Evolutionary conservation across 75 land plant species (phyloP).

Genomic region (Ceratopteris richardii): DNA sequence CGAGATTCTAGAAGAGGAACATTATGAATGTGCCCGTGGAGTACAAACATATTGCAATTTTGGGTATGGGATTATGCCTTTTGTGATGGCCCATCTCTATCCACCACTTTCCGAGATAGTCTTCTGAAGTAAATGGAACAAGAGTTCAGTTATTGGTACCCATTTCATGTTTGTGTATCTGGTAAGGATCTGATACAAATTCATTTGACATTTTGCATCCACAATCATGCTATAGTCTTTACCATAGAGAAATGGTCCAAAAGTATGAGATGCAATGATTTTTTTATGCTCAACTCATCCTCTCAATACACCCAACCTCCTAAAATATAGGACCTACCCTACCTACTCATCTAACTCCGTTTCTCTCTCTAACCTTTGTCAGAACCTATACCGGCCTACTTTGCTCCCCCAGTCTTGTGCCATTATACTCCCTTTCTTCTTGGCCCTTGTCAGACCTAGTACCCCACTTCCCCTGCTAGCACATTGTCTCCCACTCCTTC

Average conservation of each 20-base stretch:
- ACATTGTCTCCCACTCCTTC: too few relatives aligned
- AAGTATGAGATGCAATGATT: conserved; percentile 79
- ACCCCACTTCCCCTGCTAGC: too few relatives aligned
- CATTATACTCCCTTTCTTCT: too few relatives aligned
- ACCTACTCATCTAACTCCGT: conserved; percentile 97
- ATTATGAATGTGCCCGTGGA: too few relatives aligned
- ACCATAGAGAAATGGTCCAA: conserved; percentile 68
- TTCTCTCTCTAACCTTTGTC: conserved; percentile 90
- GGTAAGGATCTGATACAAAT: conserved; percentile 89
- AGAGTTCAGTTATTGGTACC: conserved; percentile 90
- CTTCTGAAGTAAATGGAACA: conserved; percentile 58
- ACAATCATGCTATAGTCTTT: conserved; percentile 79
- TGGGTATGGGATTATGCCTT: conserved; percentile 81
- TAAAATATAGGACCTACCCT: conserved; percentile 89
- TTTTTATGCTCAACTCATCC: conserved; percentile 74
- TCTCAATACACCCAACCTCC: too few relatives aligned
- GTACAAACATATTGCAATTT: too few relatives aligned
- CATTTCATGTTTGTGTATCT: conserved; percentile 80
- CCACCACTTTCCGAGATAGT: conserved; percentile 35
- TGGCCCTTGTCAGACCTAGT: too few relatives aligned
- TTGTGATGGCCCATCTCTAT: conserved; percentile 41
- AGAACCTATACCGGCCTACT: too few relatives aligned
- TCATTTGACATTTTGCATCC: conserved; percentile 77
- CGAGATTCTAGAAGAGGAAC: conserved; percentile 74
- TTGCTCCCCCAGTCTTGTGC: too few relatives aligned